phyloP scores from a whole-genome alignment of 352 stramenopile species.

The Hyaloperonospora brassicae region DNA sequence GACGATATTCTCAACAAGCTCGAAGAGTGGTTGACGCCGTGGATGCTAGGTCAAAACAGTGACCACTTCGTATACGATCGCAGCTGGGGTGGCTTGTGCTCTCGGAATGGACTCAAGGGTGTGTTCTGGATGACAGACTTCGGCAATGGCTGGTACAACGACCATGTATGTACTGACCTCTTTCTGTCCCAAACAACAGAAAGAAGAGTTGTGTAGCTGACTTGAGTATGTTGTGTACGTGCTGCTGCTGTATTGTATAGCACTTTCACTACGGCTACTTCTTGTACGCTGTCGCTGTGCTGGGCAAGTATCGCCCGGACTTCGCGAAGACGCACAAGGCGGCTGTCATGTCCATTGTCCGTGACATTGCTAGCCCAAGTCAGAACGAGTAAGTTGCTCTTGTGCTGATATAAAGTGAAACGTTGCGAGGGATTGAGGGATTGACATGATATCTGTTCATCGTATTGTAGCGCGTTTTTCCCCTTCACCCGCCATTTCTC shows the following conservation, averaged over 20 bases:
- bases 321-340: slow-evolving; percentile 70
- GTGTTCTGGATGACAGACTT: slow-evolving; percentile 89
- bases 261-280: slow-evolving; percentile 97
- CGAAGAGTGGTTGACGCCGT: slow-evolving; percentile 63
- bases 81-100: slow-evolving; percentile 89
- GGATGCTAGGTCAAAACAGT: slow-evolving; percentile 65
- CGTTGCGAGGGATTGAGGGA: background rate
- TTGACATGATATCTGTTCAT: slow-evolving; percentile 6
- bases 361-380: slow-evolving; percentile 66
- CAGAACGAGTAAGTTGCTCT: slow-evolving; percentile 46
- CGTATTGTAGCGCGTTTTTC: slow-evolving; percentile 61
- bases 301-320: slow-evolving; percentile 63
- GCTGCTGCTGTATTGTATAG: slow-evolving; percentile 27
- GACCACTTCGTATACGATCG: slow-evolving; percentile 90
- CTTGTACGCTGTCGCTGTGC: slow-evolving; percentile 75
- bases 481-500: slow-evolving; percentile 92
- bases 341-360: slow-evolving; percentile 63
- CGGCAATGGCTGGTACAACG: slow-evolving; percentile 89
- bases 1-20: slow-evolving; percentile 55
- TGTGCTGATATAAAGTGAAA: background rate
- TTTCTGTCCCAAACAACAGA: background rate
- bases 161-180: slow-evolving; percentile 57
- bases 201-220: background rate
- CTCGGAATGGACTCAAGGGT: slow-evolving; percentile 84
- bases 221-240: slow-evolving; percentile 10